Base-by-base conservation (phyloP, 2,329 filamentous ascomycete species). In the Massarina eburnea region DNA sequence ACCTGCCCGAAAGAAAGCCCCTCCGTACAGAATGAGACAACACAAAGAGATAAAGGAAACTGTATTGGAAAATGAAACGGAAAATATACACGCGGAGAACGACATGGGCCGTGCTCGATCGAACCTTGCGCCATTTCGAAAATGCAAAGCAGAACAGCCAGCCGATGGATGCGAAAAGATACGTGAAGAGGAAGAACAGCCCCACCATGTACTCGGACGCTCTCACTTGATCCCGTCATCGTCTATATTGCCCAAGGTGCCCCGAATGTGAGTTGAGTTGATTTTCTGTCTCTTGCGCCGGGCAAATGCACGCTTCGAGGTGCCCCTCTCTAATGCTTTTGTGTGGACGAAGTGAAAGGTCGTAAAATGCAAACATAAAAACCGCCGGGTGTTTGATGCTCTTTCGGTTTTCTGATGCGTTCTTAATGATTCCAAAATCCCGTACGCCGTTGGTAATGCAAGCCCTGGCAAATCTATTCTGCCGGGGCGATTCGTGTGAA, bases 311-410 rank as follows among this genome's bases (percentile, higher is more conserved):
- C 52, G 54, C 52, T 57, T 52, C 59, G 57, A 59, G 58, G 57
- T 49, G 57, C 55, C 50, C 55, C 55, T 55, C 57, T 69, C 64
- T 68, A 69, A 67, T 67, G 59, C 64, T 67, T 68, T 67, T 58
- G n/a, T 50, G 42, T 36, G 34, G 20, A 30, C 45, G 46, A 50
- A 49, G 41, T 40, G 40, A 48, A 57, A 50, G 29, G 41, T 59
- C 58, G 55, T 52, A 45, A 50, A 47, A 48, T 48, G 51, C 44
- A 51, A 48, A 55, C 41, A 18, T 49, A 54, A 51, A 54, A 51
- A 49, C 55, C 55, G 45, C 56, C 56, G 44, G 44, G 41, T 43
- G 52, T 51, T 48, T 58, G 52, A 51, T 61, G 27, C 51, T 54
- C 49, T 50, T 41, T 44, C 19, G 36, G 41, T 35, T 43, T 43